A percentile compares a stretch with the other conserved stretches of the same genome.
phyloP scores from a whole-genome alignment of 306 rosid species.

The Acacia confusa region DNA sequence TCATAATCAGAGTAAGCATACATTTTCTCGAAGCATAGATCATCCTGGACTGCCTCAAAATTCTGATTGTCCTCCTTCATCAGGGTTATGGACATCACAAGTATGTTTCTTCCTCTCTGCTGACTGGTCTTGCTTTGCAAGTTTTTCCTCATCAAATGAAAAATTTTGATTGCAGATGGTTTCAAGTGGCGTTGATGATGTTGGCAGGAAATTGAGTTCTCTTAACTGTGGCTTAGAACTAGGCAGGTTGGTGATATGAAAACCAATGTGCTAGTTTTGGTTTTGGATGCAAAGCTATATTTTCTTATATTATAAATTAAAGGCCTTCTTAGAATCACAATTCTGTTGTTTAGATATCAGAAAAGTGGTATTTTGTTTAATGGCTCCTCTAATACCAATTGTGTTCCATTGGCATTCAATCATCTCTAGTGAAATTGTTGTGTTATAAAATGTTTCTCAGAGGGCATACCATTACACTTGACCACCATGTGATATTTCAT shows the following conservation, averaged over 20 bases:
- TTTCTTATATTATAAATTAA: background rate
- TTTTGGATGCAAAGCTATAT: slow-evolving; percentile 21
- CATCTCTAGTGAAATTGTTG: background rate
- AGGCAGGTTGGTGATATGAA: slow-evolving; percentile 65
- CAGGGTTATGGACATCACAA: slow-evolving; percentile 62
- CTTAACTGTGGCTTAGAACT: slow-evolving; percentile 57
- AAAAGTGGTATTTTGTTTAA: slow-evolving; percentile 1
- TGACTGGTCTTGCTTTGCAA: slow-evolving; percentile 22
- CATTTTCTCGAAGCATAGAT: slow-evolving; percentile 54
- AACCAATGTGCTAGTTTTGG: slow-evolving; percentile 19
- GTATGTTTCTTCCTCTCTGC: slow-evolving; percentile 39
- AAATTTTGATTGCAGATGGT: slow-evolving; percentile 50
- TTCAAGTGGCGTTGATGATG: slow-evolving; percentile 52
- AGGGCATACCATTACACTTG: slow-evolving; percentile 16
- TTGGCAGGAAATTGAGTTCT: slow-evolving; percentile 51
- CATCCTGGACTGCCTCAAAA: slow-evolving; percentile 49
- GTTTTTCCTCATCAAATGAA: slow-evolving; percentile 8
- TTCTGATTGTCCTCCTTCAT: slow-evolving; percentile 47
- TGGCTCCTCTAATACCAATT: background rate
- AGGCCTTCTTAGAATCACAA: background rate
- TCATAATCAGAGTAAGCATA: slow-evolving; percentile 36
- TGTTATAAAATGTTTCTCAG: background rate
- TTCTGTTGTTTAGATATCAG: slow-evolving; percentile 1
- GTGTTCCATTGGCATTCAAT: background rate
- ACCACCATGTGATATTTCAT: slow-evolving; percentile 15